A percentile compares a stretch with the other conserved stretches of the same genome.
phyloP scores from a whole-genome alignment of 1,284 basidiomycete species.

The Ceratobasidium sp. region DNA sequence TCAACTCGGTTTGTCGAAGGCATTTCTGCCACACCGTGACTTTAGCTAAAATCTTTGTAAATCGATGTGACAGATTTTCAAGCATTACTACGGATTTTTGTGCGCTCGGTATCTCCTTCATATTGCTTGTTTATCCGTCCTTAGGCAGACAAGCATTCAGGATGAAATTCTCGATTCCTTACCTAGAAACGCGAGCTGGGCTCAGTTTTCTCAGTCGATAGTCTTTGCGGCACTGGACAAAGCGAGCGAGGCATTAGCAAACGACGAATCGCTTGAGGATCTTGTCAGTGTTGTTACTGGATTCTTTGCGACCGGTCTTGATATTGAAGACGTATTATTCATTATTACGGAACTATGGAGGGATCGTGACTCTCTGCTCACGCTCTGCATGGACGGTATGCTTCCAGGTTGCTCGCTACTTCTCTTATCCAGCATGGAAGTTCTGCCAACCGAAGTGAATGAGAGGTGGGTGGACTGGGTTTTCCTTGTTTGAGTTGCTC shows the following conservation, averaged over 20 bases:
- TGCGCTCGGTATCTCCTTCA: conserved; percentile 3
- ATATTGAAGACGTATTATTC: not conserved
- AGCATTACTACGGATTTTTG: not conserved
- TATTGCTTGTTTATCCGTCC: not conserved
- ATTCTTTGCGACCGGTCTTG: not conserved
- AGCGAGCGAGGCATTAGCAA: not conserved
- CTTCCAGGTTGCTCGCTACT: not conserved
- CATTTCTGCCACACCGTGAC: too few relatives aligned
- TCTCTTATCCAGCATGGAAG: not conserved
- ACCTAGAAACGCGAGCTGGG: not conserved
- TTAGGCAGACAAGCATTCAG: not conserved
- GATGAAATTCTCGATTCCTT: not conserved
- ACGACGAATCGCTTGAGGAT: not conserved
- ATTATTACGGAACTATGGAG: not conserved
- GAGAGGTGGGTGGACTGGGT: not conserved
- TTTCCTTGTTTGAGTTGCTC: too few relatives aligned
- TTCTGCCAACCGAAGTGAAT: not conserved
- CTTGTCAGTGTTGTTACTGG: not conserved
- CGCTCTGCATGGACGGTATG: not conserved
- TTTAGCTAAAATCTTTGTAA: too few relatives aligned
- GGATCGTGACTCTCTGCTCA: not conserved
- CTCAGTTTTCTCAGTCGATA: not conserved
- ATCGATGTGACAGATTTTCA: not conserved
- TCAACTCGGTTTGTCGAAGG: too few relatives aligned
- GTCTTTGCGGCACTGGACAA: not conserved